Base-by-base conservation (phyloP, 163 green algal genomes). In the Prototheca wickerhamii region DNA sequence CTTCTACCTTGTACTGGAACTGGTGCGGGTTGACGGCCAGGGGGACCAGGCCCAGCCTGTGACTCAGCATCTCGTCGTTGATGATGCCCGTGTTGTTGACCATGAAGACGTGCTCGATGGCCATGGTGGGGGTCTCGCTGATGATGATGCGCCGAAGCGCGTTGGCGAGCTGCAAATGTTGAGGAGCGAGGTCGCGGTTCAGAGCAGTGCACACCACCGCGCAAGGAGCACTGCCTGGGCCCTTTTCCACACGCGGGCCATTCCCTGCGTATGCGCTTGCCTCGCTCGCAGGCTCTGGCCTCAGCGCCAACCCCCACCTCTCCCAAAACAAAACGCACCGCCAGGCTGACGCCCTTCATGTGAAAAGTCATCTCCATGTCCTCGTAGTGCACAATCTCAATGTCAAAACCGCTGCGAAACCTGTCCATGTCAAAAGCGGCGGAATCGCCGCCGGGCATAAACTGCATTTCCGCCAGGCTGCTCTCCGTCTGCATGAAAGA, bases 61-160 rank as follows among this genome's bases (percentile, higher is more conserved):
- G 94, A 1, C 85, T 74, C n/a, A 99, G 65, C 58, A 98, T 82
- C 71, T 97, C 89, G 69, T 95, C 87, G 79, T 93, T 76, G 35
- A 99, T 92, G 58, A 98, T 86, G n/a, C 79, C 92, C 1, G 93
- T 98, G 81, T 99, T 98, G 85, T 99, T 90, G 23, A 94, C 59
- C 21, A 98, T 83, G 76, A 92, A 98, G 4, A 98, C 92, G 61
- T 97, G 90, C 77, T 98, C 92, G 31, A 98, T 95, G 0, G 93
- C 93, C 72, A 99, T 85, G 0, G 92, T 98, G 10, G 94, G 93
- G 29, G 97, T 81, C 71, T 98, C 90, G 2, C 86, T 73, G 26
- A 97, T 95, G 21, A 98, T 84, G 61, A 98, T 96, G 12, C 93
- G 77, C 2, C 91, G 77, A 42, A 98, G 77, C 3, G 93, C 86